phyloP scores from a whole-genome alignment of 2,329 filamentous ascomycete species.

The Penicillium sp. region DNA sequence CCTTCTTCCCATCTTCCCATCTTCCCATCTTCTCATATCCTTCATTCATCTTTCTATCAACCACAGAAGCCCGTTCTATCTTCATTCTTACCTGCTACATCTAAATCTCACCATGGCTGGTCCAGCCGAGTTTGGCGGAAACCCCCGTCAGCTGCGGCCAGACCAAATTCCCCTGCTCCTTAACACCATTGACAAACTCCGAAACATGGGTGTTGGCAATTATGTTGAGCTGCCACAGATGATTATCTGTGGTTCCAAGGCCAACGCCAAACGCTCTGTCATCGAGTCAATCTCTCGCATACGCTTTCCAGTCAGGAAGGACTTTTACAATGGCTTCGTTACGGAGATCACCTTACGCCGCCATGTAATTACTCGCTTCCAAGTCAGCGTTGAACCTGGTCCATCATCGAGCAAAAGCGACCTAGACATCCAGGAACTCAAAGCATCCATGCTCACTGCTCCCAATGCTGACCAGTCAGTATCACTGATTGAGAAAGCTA shows the following conservation, averaged over 20 bases:
- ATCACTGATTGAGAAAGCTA: constrained; percentile 53
- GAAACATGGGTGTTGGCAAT: constrained; percentile 48
- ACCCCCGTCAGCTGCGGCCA: neutral
- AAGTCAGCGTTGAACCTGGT: constrained; percentile 43
- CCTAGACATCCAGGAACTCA: constrained; percentile 3
- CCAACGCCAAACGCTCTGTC: constrained; percentile 57
- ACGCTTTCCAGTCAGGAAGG: constrained; percentile 55
- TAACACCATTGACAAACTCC: constrained; percentile 53
- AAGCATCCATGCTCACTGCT: neutral
- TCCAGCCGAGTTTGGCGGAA: neutral
- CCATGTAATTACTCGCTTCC: constrained; percentile 14
- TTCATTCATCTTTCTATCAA: neutral
- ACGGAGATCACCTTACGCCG: constrained; percentile 57
- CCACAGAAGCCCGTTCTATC: neutral
- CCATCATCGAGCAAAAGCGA: constrained; percentile 14
- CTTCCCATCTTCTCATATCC: too few species aligned
- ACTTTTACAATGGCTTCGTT: constrained; percentile 54
- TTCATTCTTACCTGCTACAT: neutral
- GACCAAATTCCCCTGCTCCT: constrained; percentile 37
- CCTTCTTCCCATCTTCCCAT: neutral
- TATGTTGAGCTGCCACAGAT: constrained; percentile 53
- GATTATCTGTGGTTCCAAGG: constrained; percentile 59
- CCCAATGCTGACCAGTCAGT: constrained; percentile 35
- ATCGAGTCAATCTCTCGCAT: constrained; percentile 58
- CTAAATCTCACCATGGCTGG: neutral